These are phyloP conservation scores for Microcos paniculata DNA, from an alignment of 345 rosid species.

Conservation along the genomic window DNA sequence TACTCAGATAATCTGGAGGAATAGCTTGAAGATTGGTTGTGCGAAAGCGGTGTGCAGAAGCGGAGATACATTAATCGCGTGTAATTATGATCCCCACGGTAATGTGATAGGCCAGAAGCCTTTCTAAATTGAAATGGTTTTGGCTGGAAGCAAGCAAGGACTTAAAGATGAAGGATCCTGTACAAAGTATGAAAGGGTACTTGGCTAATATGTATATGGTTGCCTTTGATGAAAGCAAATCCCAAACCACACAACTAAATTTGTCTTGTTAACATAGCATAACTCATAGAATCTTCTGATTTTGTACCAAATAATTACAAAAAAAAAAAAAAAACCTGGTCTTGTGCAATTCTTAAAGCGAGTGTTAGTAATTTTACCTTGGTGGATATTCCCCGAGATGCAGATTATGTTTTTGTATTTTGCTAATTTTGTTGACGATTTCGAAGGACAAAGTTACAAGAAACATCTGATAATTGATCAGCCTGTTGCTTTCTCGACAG, in stretches of 20 bases:
- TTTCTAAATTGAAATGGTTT: conserved; percentile 30
- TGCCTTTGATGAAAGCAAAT: background rate
- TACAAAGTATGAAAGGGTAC: background rate
- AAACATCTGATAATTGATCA: background rate
- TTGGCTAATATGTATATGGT: background rate
- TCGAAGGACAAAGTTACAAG: background rate
- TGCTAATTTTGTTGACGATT: background rate
- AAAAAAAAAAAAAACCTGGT: background rate
- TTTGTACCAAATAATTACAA: background rate
- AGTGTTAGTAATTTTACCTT: background rate
- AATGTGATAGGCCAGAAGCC: conserved; percentile 62
- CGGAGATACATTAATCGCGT: conserved; percentile 52
- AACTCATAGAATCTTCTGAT: background rate
- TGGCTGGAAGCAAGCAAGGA: background rate
- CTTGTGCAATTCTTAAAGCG: background rate
- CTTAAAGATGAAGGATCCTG: background rate
- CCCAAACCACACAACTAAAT: background rate
- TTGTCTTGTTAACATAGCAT: background rate
- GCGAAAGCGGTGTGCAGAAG: conserved; percentile 39
- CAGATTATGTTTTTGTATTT: background rate
- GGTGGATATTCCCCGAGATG: background rate
- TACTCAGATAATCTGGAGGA: conserved; percentile 70
- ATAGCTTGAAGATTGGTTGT: conserved; percentile 56
- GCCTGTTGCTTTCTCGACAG: background rate
- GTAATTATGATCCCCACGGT: conserved; percentile 71